A percentile compares a stretch with the other conserved stretches of the same genome.
Conservation (phyloP, 495 filamentous ascomycete species). For the Penicillium cinerascens region DNA sequence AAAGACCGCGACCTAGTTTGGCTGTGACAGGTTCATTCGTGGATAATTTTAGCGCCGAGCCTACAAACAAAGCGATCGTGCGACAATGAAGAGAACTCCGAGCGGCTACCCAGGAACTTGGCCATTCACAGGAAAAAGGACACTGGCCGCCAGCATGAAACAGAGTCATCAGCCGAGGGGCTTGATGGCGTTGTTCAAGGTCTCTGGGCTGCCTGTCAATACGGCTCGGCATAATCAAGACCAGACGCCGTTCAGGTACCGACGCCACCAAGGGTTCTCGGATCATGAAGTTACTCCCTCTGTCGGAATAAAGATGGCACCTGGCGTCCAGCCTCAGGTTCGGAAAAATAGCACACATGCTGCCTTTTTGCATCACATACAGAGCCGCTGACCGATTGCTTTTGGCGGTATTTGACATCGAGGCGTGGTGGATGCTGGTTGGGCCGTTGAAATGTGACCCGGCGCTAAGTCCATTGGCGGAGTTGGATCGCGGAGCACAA, state of each 20-base stretch:
- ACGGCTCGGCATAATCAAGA: neutral
- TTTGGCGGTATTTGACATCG: neutral
- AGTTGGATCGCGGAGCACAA: neutral
- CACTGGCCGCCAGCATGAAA: neutral
- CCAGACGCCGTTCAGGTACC: neutral
- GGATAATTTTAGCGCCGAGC: conserved; percentile 14
- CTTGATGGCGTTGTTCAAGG: neutral
- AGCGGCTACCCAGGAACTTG: neutral
- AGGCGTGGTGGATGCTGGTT: conserved; percentile 5
- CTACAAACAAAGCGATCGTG: conserved; percentile 7
- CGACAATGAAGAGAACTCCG: neutral
- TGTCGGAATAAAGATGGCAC: neutral
- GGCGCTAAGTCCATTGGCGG: neutral
- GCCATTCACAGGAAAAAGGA: neutral
- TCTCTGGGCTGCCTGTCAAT: neutral
- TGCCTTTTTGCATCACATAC: neutral
- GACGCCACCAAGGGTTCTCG: neutral
- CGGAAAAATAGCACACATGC: neutral
- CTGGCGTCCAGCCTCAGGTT: neutral
- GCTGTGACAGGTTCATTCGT: conserved; percentile 1
- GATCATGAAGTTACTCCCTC: neutral
- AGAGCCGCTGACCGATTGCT: neutral
- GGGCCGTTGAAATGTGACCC: conserved; percentile 2
- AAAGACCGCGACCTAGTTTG: neutral
- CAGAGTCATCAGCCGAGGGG: neutral